Evolutionary conservation across 345 rosid species (phyloP).

Genomic region (Gossypium herbaceum): DNA sequence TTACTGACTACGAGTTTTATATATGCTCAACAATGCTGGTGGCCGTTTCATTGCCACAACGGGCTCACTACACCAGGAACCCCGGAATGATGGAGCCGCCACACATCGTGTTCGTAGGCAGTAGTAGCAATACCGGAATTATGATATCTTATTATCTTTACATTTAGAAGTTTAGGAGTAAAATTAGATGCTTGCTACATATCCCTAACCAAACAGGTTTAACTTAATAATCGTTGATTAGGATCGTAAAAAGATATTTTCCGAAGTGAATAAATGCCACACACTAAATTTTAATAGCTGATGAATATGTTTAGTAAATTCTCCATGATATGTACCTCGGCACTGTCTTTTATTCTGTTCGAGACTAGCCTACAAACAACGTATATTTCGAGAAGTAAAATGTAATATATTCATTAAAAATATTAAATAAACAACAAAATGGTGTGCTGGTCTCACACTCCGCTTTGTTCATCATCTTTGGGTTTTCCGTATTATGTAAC

Average conservation of each 20-base stretch:
- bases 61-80: slow-evolving; percentile 47
- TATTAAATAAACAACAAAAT: too few relatives aligned
- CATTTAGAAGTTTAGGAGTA: neutral
- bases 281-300: neutral
- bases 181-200: neutral
- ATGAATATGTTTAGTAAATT: too few relatives aligned
- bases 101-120: slow-evolving; percentile 88
- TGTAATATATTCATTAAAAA: too few relatives aligned
- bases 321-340: too few relatives aligned
- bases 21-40: slow-evolving; percentile 18
- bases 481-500: too few relatives aligned
- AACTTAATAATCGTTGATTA: neutral
- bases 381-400: neutral
- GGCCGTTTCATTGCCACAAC: slow-evolving; percentile 85
- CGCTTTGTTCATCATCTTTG: too few relatives aligned
- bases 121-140: slow-evolving; percentile 70
- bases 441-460: too few relatives aligned
- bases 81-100: slow-evolving; percentile 65
- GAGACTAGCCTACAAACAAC: neutral
- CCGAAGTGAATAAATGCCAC: too few relatives aligned
- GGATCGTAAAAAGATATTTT: too few relatives aligned
- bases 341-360: neutral
- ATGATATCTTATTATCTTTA: neutral
- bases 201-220: neutral
- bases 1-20: slow-evolving; percentile 9